Percentiles rank a stretch among this genome's conserved stretches.
phyloP scores from a whole-genome alignment of 106 monocot species.

The Xerophyta viscosa region DNA sequence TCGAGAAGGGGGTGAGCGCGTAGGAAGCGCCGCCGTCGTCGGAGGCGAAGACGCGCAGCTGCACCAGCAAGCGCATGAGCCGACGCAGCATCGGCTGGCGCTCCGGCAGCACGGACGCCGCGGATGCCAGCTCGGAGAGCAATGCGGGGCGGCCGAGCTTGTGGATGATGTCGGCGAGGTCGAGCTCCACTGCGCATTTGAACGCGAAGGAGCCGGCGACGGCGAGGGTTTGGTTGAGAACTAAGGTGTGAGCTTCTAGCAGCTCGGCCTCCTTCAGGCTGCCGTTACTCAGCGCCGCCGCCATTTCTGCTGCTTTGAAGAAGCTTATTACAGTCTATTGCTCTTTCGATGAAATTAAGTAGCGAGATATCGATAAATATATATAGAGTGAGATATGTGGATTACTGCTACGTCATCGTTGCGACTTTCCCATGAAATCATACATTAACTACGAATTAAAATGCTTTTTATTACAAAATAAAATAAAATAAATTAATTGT shows the following conservation, averaged over 20 bases:
- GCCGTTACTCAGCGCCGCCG: too few species aligned
- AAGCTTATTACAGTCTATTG: too few species aligned
- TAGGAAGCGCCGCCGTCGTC: neutral
- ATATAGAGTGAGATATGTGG: too few species aligned
- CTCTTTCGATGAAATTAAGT: too few species aligned
- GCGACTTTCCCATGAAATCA: too few species aligned
- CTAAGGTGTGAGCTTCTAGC: neutral
- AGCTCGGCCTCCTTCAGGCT: too few species aligned
- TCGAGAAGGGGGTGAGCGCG: neutral
- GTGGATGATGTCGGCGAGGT: slow-evolving; percentile 7
- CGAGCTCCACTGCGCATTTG: slow-evolving; percentile 6
- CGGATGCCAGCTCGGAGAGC: slow-evolving; percentile 6
- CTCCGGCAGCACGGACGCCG: neutral
- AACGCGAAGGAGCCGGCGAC: neutral
- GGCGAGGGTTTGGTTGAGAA: neutral
- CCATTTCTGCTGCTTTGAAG: too few species aligned
- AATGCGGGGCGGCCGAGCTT: neutral
- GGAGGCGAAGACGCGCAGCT: neutral
- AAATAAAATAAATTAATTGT: too few species aligned
- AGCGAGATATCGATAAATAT: too few species aligned
- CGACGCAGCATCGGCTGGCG: neutral
- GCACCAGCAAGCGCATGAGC: slow-evolving; percentile 9
- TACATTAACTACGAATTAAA: too few species aligned
- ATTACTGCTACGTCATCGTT: too few species aligned
- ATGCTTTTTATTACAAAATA: too few species aligned